These are phyloP conservation scores for Kazachstania sp. DNA, from an alignment of 1,139 yeast species.

Conservation along the genomic window DNA sequence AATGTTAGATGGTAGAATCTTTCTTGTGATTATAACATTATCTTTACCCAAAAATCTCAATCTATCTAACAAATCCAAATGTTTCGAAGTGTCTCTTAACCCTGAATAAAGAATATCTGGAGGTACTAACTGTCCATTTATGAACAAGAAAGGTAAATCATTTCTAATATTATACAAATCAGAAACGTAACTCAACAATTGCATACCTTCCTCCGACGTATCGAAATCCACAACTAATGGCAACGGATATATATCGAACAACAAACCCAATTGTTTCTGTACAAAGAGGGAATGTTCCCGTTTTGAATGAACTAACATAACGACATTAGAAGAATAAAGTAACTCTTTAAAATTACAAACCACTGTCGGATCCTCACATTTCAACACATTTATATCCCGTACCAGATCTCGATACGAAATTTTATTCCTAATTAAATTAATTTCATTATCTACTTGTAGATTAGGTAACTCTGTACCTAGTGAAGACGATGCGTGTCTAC, in stretches of 20 bases:
- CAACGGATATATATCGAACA: slow-evolving; percentile 58
- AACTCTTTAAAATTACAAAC: slow-evolving; percentile 13
- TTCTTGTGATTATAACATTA: slow-evolving; percentile 14
- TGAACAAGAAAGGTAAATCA: slow-evolving; percentile 18
- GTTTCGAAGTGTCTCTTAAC: slow-evolving; percentile 11
- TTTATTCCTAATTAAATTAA: slow-evolving; percentile 6
- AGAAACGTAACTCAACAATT: slow-evolving; percentile 42
- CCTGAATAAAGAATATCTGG: slow-evolving; percentile 14
- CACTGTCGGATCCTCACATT: not conserved
- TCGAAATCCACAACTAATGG: slow-evolving; percentile 68
- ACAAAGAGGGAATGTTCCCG: slow-evolving; percentile 43
- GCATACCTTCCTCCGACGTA: slow-evolving; percentile 49
- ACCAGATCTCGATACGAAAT: not conserved
- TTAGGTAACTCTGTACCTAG: not conserved
- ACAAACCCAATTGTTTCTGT: slow-evolving; percentile 47
- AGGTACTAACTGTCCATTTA: slow-evolving; percentile 22
- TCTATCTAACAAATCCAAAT: slow-evolving; percentile 12
- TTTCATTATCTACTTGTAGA: slow-evolving; percentile 8
- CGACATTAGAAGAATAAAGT: slow-evolving; percentile 18
- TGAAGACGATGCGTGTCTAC: slow-evolving; percentile 78
- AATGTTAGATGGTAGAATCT: slow-evolving; percentile 21
- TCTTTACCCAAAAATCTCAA: slow-evolving; percentile 14
- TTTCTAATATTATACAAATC: slow-evolving; percentile 5
- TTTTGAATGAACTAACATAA: slow-evolving; percentile 15
- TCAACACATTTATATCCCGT: not conserved